A percentile compares a stretch with the other conserved stretches of the same genome.
These are phyloP conservation scores for Sechiopsis laciniata DNA, from an alignment of 306 rosid genomes.

Conservation along the genomic window DNA sequence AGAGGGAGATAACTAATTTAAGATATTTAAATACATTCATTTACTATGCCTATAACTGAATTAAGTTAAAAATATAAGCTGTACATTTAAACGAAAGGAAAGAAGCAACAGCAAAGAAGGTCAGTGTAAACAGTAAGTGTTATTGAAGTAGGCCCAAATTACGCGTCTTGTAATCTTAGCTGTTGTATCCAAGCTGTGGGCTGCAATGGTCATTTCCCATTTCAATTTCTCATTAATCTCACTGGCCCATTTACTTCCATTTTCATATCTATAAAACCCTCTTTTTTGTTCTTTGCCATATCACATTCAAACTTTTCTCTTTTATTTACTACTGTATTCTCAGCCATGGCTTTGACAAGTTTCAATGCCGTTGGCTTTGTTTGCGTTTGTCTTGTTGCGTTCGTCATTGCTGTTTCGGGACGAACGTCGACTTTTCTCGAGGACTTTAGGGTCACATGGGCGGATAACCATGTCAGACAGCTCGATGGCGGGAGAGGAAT, in stretches of 20 bases:
- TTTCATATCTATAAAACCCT: conserved; percentile 30
- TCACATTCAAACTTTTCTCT: conserved; percentile 16
- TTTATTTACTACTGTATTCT: not conserved
- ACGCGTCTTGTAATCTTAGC: conserved; percentile 48
- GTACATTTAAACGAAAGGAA: not conserved
- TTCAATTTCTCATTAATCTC: conserved; percentile 25
- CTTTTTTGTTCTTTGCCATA: conserved; percentile 19
- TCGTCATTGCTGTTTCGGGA: conserved; percentile 37
- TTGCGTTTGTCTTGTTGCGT: conserved; percentile 29
- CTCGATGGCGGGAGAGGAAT: conserved; percentile 67
- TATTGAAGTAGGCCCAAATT: conserved; percentile 51
- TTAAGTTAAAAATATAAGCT: too few species aligned
- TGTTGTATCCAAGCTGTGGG: conserved; percentile 52
- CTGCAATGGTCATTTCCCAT: conserved; percentile 27
- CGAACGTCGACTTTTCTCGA: conserved; percentile 66
- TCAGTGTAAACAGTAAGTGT: not conserved
- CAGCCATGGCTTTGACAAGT: conserved; percentile 24
- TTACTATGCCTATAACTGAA: too few species aligned
- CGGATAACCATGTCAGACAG: conserved; percentile 67
- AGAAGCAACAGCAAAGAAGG: not conserved
- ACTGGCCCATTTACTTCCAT: not conserved
- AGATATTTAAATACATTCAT: too few species aligned
- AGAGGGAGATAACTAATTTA: too few species aligned
- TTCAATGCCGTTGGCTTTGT: not conserved
- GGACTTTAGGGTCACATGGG: conserved; percentile 68